Evolutionary conservation across 495 filamentous ascomycete species (phyloP).

Genomic region (Friedmanniomyces endolithicus): DNA sequence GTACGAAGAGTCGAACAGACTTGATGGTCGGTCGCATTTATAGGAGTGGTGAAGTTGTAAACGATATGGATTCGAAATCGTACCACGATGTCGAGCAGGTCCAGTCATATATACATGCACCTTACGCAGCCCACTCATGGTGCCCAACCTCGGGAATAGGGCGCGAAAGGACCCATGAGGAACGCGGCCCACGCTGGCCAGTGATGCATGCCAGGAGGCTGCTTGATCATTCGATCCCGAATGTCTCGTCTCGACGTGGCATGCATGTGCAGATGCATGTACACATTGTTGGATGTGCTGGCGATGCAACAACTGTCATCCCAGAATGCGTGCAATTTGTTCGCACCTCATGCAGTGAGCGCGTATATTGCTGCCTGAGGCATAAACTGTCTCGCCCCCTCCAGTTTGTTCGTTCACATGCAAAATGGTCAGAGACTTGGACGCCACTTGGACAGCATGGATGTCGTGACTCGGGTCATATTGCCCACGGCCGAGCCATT

Average conservation of each 20-base stretch:
- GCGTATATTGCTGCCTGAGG: background rate
- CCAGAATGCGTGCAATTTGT: background rate
- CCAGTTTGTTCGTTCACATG: no score
- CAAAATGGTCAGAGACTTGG: background rate
- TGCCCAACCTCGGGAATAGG: background rate
- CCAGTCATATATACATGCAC: background rate
- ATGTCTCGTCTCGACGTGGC: background rate
- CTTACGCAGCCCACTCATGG: no score
- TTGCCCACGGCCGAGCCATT: no score
- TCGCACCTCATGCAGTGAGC: no score
- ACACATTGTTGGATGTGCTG: no score
- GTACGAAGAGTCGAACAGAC: no score
- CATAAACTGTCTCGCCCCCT: no score
- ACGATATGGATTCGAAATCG: no score
- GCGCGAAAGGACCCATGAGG: background rate
- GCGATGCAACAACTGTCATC: no score
- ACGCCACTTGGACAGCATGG: background rate
- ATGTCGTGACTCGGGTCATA: no score
- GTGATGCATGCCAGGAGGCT: background rate
- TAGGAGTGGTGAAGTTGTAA: no score
- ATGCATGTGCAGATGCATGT: background rate
- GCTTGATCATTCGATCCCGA: background rate
- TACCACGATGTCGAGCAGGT: background rate
- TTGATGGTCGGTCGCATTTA: no score
- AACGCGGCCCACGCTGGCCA: background rate